Evolutionary conservation across 2,329 filamentous ascomycete species (phyloP).

Genomic region (Talaromyces sp.): DNA sequence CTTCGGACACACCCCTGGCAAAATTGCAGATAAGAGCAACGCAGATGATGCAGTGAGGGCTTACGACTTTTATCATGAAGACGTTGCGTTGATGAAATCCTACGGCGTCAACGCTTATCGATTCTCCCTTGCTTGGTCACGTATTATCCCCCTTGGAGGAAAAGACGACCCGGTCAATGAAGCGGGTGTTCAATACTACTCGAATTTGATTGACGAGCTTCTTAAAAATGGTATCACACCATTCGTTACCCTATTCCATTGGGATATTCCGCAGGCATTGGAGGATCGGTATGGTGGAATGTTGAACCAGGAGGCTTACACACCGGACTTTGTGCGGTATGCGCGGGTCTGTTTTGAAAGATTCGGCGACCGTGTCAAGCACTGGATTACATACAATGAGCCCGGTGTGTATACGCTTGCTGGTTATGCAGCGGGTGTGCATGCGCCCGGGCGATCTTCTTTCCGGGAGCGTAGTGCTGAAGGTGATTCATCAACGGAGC

Average conservation of each 20-base stretch:
- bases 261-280: constrained; percentile 75
- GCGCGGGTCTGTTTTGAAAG: constrained; percentile 73
- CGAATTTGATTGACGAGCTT: constrained; percentile 73
- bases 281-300: constrained; percentile 78
- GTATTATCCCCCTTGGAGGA: constrained; percentile 77
- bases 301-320: constrained; percentile 74
- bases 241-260: constrained; percentile 79
- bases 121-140: constrained; percentile 75
- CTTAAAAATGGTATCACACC: constrained; percentile 72
- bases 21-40: constrained; percentile 73
- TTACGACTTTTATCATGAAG: constrained; percentile 73
- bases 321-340: constrained; percentile 75
- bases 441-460: constrained; percentile 75
- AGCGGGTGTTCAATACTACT: constrained; percentile 74
- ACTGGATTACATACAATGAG: constrained; percentile 87
- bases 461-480: constrained; percentile 1
- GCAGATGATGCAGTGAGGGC: constrained; percentile 78
- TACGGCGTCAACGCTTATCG: constrained; percentile 74
- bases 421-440: constrained; percentile 72
- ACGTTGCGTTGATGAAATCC: constrained; percentile 72
- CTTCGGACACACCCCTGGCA: constrained; percentile 73
- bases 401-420: constrained; percentile 78
- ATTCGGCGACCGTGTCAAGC: constrained; percentile 71
- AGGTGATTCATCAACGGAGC: constrained; percentile 59
- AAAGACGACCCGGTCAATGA: constrained; percentile 76